Evolutionary conservation across 257 asterid species (phyloP).

Genomic region (Dorcoceras hygrometricum): DNA sequence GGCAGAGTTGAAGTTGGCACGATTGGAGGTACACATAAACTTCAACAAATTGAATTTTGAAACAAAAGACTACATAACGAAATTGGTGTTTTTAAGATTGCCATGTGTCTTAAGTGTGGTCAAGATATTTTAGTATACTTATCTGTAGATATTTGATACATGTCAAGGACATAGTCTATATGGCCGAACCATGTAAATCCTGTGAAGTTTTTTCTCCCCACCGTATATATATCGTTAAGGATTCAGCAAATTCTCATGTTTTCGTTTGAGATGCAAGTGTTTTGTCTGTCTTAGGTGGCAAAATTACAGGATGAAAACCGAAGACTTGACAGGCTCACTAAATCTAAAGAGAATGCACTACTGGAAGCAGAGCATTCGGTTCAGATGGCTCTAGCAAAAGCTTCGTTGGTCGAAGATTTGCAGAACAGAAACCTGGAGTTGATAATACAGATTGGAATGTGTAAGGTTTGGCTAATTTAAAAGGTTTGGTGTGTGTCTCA

Average conservation of each 20-base stretch:
- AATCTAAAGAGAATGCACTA: slow-evolving; percentile 92
- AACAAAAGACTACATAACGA: not conserved
- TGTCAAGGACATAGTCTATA: too few species aligned
- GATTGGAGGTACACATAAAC: slow-evolving; percentile 57
- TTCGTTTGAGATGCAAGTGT: slow-evolving; percentile 5
- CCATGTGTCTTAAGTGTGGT: too few species aligned
- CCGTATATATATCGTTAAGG: too few species aligned
- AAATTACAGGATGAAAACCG: slow-evolving; percentile 88
- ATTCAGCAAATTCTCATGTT: too few species aligned
- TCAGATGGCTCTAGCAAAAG: slow-evolving; percentile 85
- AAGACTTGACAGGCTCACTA: slow-evolving; percentile 88
- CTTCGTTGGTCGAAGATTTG: slow-evolving; percentile 80
- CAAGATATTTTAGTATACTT: too few species aligned
- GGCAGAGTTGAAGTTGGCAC: slow-evolving; percentile 90
- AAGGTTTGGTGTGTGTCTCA: slow-evolving; percentile 19
- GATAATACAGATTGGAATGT: slow-evolving; percentile 79
- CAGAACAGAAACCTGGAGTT: slow-evolving; percentile 85
- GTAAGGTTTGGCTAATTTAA: slow-evolving; percentile 59
- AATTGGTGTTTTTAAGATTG: too few species aligned
- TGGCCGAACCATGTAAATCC: too few species aligned
- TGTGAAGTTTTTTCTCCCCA: too few species aligned
- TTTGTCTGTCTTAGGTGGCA: slow-evolving; percentile 48
- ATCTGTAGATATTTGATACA: too few species aligned
- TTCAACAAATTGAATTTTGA: slow-evolving; percentile 21
- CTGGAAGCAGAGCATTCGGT: slow-evolving; percentile 82